Evolutionary conservation across 441 rosid genomes (phyloP), one percentile per base, ranked within the genome.

Genomic region (Pelargonium citronellum): DNA sequence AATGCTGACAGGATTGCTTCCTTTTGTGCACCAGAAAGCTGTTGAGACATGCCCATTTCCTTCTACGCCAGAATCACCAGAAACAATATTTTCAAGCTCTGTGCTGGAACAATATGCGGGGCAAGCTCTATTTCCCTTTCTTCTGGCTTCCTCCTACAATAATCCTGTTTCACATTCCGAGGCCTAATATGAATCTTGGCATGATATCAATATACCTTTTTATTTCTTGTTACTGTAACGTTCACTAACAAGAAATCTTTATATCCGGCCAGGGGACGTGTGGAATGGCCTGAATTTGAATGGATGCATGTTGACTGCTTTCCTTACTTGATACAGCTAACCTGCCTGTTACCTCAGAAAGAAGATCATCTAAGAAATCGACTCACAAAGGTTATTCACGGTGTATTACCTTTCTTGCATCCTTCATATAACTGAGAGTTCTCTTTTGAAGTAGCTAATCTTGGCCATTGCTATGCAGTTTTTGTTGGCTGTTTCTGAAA

Each of bases 301-400:
- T 94, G 99, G 99, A 81, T 91, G 87, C 92, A 90, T 82, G 84
- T 83, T 9, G 94, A 90, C 80, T 94, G 99, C 92, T 87, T 91
- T 80, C 87, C 95, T 69, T 87, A 78, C 80, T 79, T 94, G 80
- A 83, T 91, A 77, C 91, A 87, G 74, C 80, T 94, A 75, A 84
- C 87, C 71, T 87, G 90, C 85, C 79, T 89, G 89, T 82, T 94
- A 74, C 90, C 96, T 37, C 96, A 75, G 71, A 94, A 94, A 79
- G 99, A 94, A 79, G 99, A 94, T 71, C 85, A 79, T 78, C 79
- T 94, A 79, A 83, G 96, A 83, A 90, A 81, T 76, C 91, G 89
- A 78, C 86, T 74, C 70, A 84, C 96, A 10, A 94, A 91, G 97
- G 98, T 91, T 53, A 72, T 5, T 34, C 58, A 66, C 69, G 71